phyloP scores from a whole-genome alignment of 805 yeast species.

The Cyberlindnera samutprakarnensis region DNA sequence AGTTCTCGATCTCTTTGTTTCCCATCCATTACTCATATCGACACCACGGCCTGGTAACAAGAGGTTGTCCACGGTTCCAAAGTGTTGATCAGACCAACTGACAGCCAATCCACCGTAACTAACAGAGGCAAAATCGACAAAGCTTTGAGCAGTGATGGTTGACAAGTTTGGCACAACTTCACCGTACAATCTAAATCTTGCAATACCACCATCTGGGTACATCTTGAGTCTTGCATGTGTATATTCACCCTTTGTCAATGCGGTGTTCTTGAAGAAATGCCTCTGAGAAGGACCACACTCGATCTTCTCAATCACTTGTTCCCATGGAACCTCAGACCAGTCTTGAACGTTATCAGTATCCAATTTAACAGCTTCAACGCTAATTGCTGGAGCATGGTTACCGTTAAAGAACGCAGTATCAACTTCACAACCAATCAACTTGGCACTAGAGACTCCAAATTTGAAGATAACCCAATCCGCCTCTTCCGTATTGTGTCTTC shows the following conservation, averaged over 20 bases:
- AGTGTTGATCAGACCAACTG: conserved; percentile 83
- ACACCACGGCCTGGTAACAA: conserved; percentile 89
- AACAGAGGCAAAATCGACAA: conserved; percentile 74
- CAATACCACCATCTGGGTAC: conserved; percentile 99
- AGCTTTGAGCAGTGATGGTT: conserved; percentile 16
- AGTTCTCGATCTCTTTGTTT: conserved; percentile 79
- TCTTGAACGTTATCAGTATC: conserved; percentile 21
- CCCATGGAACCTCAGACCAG: conserved; percentile 43
- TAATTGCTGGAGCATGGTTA: conserved; percentile 86
- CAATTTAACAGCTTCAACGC: conserved; percentile 65
- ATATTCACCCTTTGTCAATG: conserved; percentile 52
- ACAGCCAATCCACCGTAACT: conserved; percentile 86
- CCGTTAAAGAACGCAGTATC: conserved; percentile 95
- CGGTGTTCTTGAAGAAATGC: conserved; percentile 67
- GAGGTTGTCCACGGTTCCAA: conserved; percentile 85
- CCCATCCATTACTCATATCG: conserved; percentile 99
- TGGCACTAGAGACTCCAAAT: conserved; percentile 80
- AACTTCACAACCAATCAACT: conserved; percentile 73
- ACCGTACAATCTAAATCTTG: conserved; percentile 88
- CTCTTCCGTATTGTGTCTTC: conserved; percentile 81
- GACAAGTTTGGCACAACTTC: conserved; percentile 68
- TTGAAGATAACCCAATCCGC: conserved; percentile 84
- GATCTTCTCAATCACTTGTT: conserved; percentile 51
- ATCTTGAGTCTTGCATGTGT: conserved; percentile 80
- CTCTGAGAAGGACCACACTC: conserved; percentile 89